Base-by-base conservation (phyloP, 345 rosid genomes). In the Bretschneidera sinensis region DNA sequence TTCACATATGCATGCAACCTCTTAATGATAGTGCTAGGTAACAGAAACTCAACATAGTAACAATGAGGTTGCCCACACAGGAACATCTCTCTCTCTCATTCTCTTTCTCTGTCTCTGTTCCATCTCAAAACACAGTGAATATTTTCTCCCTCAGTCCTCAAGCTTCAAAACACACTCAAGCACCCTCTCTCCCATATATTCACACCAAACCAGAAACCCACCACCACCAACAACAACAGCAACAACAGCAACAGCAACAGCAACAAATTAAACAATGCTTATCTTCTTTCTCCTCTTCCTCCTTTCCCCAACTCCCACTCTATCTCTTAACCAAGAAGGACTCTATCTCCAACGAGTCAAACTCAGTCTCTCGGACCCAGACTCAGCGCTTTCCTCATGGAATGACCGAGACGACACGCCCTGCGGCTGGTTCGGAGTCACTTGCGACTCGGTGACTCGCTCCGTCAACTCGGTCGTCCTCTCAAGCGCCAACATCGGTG, bases 401-500 rank as follows among this genome's bases (percentile, higher is more conserved):
- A 77, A 75, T 50, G 70, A 76, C 65, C 67, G 66, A 0, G 81
- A 80, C 54, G 62, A 49, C 20, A 71, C 79, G 1, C 92, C 96
- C 0, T 88, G 96, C 34, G 64, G 67, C 21, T 86, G 96, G 92
- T 60, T 1, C 49, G 85, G 88, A 17, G 74, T 88, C 70, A 19
- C 59, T 9, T 88, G 96, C 70, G 74, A 76, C 66, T 54, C 65
- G 0, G 34, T 62, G 17, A 63, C 81, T 35, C 20, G 24, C 18
- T 74, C 96, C 0, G 89, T 95, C 18, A 74, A 79, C 57, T 82
- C 92, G 65, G 24, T 95, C 57, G 87, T 86, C 67, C 85, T 95
- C 69, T 68, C 92, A 31, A 20, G 39, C 67, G 5, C 78, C 45
- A 76, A 82, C 73, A 67, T 95, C 63, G 66, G 34, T 60, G 99